A percentile compares a stretch with the other conserved stretches of the same genome.
Conservation (phyloP, 208 protist genomes). For the Trypanosoma conorhini region DNA sequence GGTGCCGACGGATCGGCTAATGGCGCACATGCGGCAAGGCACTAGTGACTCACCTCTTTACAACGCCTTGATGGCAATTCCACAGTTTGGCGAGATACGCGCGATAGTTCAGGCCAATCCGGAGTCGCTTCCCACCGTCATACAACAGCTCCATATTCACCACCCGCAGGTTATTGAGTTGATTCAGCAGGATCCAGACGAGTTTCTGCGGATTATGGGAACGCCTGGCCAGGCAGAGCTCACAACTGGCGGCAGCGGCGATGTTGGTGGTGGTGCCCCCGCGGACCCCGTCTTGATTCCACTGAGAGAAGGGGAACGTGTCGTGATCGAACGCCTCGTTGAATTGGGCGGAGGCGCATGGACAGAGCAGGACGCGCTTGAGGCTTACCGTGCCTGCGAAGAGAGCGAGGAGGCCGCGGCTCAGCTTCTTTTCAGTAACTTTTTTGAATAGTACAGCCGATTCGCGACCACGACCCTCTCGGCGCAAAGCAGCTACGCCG, state of each 20-base stretch:
- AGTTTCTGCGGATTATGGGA: conserved; percentile 74
- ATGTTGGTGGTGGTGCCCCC: background rate
- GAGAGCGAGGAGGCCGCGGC: conserved; percentile 79
- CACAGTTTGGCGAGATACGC: conserved; percentile 77
- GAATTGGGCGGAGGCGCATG: conserved; percentile 79
- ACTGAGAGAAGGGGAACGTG: conserved; percentile 48
- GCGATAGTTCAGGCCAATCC: conserved; percentile 60
- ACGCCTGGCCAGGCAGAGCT: conserved; percentile 27
- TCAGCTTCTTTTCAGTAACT: conserved; percentile 73
- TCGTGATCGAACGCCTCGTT: conserved; percentile 64
- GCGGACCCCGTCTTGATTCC: background rate
- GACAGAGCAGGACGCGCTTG: conserved; percentile 62
- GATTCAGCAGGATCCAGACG: conserved; percentile 61
- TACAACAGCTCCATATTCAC: conserved; percentile 66
- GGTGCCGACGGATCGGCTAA: background rate
- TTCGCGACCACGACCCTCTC: conserved; percentile 3
- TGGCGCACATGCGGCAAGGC: conserved; percentile 12
- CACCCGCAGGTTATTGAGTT: conserved; percentile 69
- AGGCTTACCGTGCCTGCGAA: conserved; percentile 72
- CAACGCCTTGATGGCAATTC: conserved; percentile 54
- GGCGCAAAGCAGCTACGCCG: conserved; percentile 24
- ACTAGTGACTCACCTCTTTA: conserved; percentile 29
- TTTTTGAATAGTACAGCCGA: conserved; percentile 20
- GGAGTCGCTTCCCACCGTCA: conserved; percentile 49
- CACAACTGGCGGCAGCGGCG: conserved; percentile 1